Conservation (phyloP, 1,284 basidiomycete species). For the Rhodotorula sp. region DNA sequence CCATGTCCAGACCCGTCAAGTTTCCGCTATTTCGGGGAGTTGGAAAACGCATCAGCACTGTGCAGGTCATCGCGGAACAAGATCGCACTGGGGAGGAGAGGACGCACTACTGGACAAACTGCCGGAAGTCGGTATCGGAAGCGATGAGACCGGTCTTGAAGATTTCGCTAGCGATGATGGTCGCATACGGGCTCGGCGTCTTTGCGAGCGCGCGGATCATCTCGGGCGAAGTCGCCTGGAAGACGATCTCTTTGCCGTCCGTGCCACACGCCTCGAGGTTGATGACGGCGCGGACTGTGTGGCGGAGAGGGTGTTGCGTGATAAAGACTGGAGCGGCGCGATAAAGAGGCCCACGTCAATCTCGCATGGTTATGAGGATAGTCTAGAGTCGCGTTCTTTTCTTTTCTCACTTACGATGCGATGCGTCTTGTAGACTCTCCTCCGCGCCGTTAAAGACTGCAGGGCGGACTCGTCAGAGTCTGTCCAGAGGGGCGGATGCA, state of each 20-base stretch:
- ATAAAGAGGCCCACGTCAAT: no score
- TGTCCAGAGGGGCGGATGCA: background rate
- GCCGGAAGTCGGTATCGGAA: constrained; percentile 58
- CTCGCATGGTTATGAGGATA: no score
- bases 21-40: constrained; percentile 52
- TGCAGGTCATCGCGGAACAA: background rate
- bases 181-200: constrained; percentile 86
- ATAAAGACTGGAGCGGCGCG: constrained; percentile 59
- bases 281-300: constrained; percentile 77
- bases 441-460: constrained; percentile 88
- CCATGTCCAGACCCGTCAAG: constrained; percentile 66
- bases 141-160: constrained; percentile 89
- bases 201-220: constrained; percentile 90
- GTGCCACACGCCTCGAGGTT: constrained; percentile 80
- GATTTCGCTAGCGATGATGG: constrained; percentile 87
- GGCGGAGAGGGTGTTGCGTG: constrained; percentile 65
- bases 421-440: constrained; percentile 90
- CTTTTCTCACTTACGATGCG: constrained; percentile 62
- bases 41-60: background rate
- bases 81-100: no score
- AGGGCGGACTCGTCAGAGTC: background rate
- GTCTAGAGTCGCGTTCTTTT: no score
- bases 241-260: constrained; percentile 82
- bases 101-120: constrained; percentile 52
- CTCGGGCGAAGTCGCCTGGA: constrained; percentile 79